phyloP scores from a whole-genome alignment of 495 filamentous ascomycete species.

The Penicillium pulvis region DNA sequence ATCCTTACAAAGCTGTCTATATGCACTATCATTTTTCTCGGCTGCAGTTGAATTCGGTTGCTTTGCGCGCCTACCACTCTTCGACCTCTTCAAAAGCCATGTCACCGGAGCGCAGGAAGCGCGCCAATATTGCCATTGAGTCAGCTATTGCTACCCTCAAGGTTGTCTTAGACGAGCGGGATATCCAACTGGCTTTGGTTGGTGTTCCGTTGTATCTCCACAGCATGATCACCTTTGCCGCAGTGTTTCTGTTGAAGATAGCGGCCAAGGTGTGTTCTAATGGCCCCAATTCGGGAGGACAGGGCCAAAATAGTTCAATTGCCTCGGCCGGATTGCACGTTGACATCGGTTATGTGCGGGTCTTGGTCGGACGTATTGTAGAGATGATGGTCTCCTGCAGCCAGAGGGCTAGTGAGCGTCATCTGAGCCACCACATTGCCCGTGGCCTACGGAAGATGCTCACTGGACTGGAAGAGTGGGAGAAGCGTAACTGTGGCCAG shows the following conservation, averaged over 20 bases:
- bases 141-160: slow-evolving; percentile 54
- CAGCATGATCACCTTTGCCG: slow-evolving; percentile 60
- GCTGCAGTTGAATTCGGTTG: slow-evolving; percentile 59
- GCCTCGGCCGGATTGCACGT: slow-evolving; percentile 45
- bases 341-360: slow-evolving; percentile 46
- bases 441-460: slow-evolving; percentile 55
- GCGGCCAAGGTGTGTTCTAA: slow-evolving; percentile 47
- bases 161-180: slow-evolving; percentile 51
- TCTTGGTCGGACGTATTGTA: slow-evolving; percentile 47
- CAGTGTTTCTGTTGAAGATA: slow-evolving; percentile 57
- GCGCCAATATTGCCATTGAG: slow-evolving; percentile 56
- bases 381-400: slow-evolving; percentile 52
- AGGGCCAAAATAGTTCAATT: slow-evolving; percentile 45
- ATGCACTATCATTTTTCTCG: slow-evolving; percentile 58
- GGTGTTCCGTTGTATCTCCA: slow-evolving; percentile 57
- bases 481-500: slow-evolving; percentile 38
- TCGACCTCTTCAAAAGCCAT: slow-evolving; percentile 49
- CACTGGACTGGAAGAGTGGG: slow-evolving; percentile 50
- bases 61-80: slow-evolving; percentile 55
- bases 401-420: slow-evolving; percentile 51
- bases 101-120: slow-evolving; percentile 53
- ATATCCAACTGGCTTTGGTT: slow-evolving; percentile 52
- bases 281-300: slow-evolving; percentile 23
- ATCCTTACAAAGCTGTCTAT: slow-evolving; percentile 54
- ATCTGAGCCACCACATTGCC: slow-evolving; percentile 56